A percentile compares a stretch with the other conserved stretches of the same genome.
phyloP scores from a whole-genome alignment of 2,329 filamentous ascomycete species.

The Cladosporium austrohemisphaericum region DNA sequence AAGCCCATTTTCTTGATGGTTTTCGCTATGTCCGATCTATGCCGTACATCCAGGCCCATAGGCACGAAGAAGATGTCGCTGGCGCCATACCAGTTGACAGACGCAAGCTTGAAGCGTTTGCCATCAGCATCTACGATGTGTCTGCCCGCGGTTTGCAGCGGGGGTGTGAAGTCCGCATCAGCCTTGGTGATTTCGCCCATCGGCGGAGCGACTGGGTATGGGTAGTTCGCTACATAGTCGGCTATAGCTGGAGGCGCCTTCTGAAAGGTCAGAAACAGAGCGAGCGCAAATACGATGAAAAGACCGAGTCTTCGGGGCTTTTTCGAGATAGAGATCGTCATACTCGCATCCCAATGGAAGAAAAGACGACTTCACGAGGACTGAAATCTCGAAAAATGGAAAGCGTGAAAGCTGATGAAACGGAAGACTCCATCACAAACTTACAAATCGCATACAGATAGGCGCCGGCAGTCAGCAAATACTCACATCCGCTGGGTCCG shows the following conservation, averaged over 20 bases:
- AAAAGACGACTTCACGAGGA: too few relatives aligned
- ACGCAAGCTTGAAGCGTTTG: conserved; percentile 58
- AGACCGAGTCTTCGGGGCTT: neutral
- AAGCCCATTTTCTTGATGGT: conserved; percentile 62
- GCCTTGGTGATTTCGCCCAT: conserved; percentile 10
- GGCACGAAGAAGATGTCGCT: conserved; percentile 64
- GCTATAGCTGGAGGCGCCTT: conserved; percentile 1
- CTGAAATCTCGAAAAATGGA: too few relatives aligned
- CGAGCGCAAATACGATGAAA: neutral
- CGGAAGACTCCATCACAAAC: too few relatives aligned
- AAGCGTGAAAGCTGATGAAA: too few relatives aligned
- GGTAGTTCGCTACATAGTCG: neutral
- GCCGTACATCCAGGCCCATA: conserved; percentile 60
- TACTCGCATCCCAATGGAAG: too few relatives aligned
- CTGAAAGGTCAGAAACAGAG: neutral
- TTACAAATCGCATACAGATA: too few relatives aligned
- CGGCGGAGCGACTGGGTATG: neutral
- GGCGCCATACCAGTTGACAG: conserved; percentile 68
- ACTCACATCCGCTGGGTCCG: conserved; percentile 2
- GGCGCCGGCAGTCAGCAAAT: conserved; percentile 1
- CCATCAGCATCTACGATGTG: conserved; percentile 57
- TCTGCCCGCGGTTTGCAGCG: conserved; percentile 57
- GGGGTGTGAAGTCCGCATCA: conserved; percentile 47
- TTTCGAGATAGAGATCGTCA: too few relatives aligned
- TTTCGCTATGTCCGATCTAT: conserved; percentile 57